Evolutionary conservation across 2,329 filamentous ascomycete genomes (phyloP), one percentile per base, ranked within the genome.

Genomic region (Alternaria triticimaculans): DNA sequence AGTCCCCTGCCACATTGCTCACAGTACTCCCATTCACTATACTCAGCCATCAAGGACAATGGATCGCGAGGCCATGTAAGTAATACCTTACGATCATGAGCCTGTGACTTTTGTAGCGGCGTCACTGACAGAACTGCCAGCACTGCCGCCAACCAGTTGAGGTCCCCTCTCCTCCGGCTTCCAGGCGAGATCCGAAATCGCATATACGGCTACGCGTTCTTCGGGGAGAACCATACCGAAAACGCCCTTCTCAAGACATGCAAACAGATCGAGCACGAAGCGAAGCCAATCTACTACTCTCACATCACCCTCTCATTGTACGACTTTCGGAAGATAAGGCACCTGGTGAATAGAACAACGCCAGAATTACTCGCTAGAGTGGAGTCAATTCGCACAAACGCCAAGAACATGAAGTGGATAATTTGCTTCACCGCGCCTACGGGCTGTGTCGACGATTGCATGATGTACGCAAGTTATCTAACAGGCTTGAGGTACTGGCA

Each of bases 11-110:
- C 9, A 1, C 9, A 26, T 26, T 33, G 6, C 14, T 37, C 8
- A 37, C 30, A 0, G 1, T 5, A 37, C 14, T n/a, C 33, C 0
- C 33, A n/a, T 10, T 2, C 2, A 37, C 0, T 37, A 37, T 0
- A 37, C 15, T n/a, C 7, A n/a, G 0, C 0, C 0, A 5, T 5
- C 8, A 0, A n/a, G 0, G 3, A 5, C 15, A 0, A 37, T 37
- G 33, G 33, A 37, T 0, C 15, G 33, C 15, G 33, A 37, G 3
- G 15, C 33, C 33, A 37, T 37, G 33, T 37, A n/a, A 43, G 41
- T n/a, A 4, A 18, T 18, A 18, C 5, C n/a, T n/a, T n/a, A n/a
- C n/a, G n/a, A n/a, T n/a, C n/a, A n/a, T n/a, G n/a, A n/a, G n/a
- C n/a, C n/a, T n/a, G n/a, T n/a, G n/a, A n/a, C n/a, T n/a, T n/a